Evolutionary conservation across 305 asterid species (phyloP), one percentile per base, ranked within the genome.

Genomic region (Stenogyne calaminthoides): DNA sequence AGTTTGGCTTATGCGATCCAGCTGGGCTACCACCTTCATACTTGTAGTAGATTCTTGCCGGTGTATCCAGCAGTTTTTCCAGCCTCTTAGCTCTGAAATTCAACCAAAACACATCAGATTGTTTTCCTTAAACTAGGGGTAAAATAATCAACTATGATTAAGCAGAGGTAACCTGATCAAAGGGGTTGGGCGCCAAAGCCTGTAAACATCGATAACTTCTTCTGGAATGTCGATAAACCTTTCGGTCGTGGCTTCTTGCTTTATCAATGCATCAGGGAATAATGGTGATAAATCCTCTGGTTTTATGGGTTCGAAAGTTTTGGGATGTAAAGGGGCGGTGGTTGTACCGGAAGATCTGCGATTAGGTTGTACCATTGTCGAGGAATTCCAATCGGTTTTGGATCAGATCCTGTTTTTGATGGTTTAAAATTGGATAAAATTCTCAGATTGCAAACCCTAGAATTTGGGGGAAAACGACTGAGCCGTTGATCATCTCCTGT

Each of bases 1-100:
- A 86, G 84, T 94, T 94, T 0, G 97, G 91, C 62, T 94, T 91
- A 64, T 91, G 98, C 3, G 97, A 94, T 0, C 98, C 97, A 14
- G 98, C 98, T 0, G 98, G 98, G 89, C 98, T 94, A 11, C 56
- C 93, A 6, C 98, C 98, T 83, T 94, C 98, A 47, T 94, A 91
- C 84, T 93, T 93, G 86, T 89, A 91, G 70, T 93, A 93, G 71
- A 93, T 91, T 75, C 96, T 87, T 1, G 97, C 97, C 9, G 97
- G 98, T 12, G 98, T 91, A 63, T 81, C 86, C 0, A 94, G 95
- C 76, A 91, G 80, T 68, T 94, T 94, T 70, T 94, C 98, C 88
- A 91, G 70, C 74, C 98, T 87, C 88, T 87, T 94, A 12, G 98
- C 98, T 73, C 98, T 93, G 79, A 61, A 71, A 51, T 68, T n/a